Percentiles rank a stretch among this genome's conserved stretches.
phyloP scores from a whole-genome alignment of 257 asterid genomes.

The Ocimum tenuiflorum region DNA sequence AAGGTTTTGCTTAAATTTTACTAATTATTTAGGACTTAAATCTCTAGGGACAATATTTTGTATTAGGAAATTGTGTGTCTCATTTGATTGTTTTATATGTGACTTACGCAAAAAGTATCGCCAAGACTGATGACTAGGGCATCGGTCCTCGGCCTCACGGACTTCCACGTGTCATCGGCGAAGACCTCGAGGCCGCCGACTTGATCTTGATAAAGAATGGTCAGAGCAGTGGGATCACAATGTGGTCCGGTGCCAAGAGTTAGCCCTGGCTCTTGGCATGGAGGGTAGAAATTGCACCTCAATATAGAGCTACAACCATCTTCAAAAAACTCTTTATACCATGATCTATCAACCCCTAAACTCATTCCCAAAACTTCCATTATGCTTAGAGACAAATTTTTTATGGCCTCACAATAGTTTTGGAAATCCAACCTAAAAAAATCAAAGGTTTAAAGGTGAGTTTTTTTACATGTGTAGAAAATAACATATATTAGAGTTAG shows the following conservation, averaged over 20 bases:
- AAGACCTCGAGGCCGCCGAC: conserved; percentile 44
- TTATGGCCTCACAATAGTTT: conserved; percentile 34
- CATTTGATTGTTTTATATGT: too few relatives aligned
- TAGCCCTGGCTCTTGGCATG: conserved; percentile 33
- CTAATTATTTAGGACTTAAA: too few relatives aligned
- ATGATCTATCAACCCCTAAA: conserved; percentile 27
- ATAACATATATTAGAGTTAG: too few relatives aligned
- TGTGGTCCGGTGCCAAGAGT: conserved; percentile 48
- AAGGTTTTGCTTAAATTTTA: too few relatives aligned
- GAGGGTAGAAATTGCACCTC: conserved; percentile 43
- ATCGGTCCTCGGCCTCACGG: conserved; percentile 23
- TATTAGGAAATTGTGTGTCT: background rate
- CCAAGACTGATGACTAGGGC: conserved; percentile 40
- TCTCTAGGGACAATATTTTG: too few relatives aligned
- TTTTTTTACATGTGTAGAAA: too few relatives aligned
- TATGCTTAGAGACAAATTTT: conserved; percentile 23
- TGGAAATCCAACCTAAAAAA: conserved; percentile 22
- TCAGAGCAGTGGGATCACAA: conserved; percentile 39
- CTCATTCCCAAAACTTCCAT: conserved; percentile 34
- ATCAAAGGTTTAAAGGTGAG: too few relatives aligned
- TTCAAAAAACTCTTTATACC: conserved; percentile 25
- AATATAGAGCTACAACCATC: conserved; percentile 27
- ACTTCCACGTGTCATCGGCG: conserved; percentile 27
- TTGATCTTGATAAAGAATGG: conserved; percentile 39
- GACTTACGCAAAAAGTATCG: conserved; percentile 32